A percentile compares a stretch with the other conserved stretches of the same genome.
phyloP scores from a whole-genome alignment of 106 monocot genomes.

The Dendrobium chrysotoxum region DNA sequence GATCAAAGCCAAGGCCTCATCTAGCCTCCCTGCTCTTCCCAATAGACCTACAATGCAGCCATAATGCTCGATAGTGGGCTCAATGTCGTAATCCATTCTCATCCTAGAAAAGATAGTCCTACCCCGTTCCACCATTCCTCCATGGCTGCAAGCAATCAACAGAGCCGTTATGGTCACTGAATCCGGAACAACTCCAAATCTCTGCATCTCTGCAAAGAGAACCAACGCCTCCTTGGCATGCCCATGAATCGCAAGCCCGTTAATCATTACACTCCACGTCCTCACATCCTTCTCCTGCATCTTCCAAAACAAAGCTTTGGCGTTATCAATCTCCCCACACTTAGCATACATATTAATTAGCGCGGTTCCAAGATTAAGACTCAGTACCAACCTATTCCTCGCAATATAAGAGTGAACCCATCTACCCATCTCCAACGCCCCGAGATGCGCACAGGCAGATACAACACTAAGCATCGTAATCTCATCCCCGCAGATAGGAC shows the following conservation, averaged over 20 bases:
- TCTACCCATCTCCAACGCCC: slow-evolving; percentile 54
- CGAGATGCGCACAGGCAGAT: slow-evolving; percentile 48
- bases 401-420: slow-evolving; percentile 49
- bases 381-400: slow-evolving; percentile 18
- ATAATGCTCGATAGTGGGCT: slow-evolving; percentile 61
- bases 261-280: slow-evolving; percentile 62
- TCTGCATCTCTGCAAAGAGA: slow-evolving; percentile 58
- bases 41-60: slow-evolving; percentile 72
- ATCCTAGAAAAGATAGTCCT: slow-evolving; percentile 32
- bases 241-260: slow-evolving; percentile 53
- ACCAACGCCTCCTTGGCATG: slow-evolving; percentile 30
- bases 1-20: slow-evolving; percentile 52
- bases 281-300: slow-evolving; percentile 47
- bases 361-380: slow-evolving; percentile 35
- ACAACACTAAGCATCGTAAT: slow-evolving; percentile 49
- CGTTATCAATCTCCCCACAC: slow-evolving; percentile 43
- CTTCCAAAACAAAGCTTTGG: slow-evolving; percentile 28
- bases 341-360: slow-evolving; percentile 59
- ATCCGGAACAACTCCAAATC: slow-evolving; percentile 29
- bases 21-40: slow-evolving; percentile 40
- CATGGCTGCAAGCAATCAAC: slow-evolving; percentile 52
- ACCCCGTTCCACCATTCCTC: slow-evolving; percentile 44
- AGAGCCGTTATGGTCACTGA: slow-evolving; percentile 48
- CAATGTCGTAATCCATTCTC: slow-evolving; percentile 27
- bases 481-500: slow-evolving; percentile 25